Evolutionary conservation across 352 stramenopile genomes (phyloP), one percentile per base, ranked within the genome.

Genomic region (Pilasporangium apinafurcum): DNA sequence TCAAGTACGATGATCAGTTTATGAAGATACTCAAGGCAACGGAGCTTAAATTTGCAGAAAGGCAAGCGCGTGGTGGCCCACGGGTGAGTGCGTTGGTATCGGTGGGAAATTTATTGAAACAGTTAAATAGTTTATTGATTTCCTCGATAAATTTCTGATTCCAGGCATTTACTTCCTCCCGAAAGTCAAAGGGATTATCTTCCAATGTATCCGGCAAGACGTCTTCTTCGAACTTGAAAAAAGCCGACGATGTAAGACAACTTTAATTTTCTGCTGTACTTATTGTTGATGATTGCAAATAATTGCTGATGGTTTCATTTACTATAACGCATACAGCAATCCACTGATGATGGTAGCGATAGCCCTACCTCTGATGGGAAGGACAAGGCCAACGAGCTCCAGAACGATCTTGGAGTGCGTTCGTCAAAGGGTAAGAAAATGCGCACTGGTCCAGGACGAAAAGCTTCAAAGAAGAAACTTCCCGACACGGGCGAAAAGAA

Each of bases 1-100:
- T 95, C 37, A 45, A 55, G 44, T 95, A 83, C 59, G 81, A 92
- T 45, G 62, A 73, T 32, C 75, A 83, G 51, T 95, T 95, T 42
- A 58, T 56, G 37, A 88, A 83, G 53, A 68, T 94, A 43, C 69
- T 94, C 37, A 81, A 87, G 44, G 58, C 68, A 29, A 73, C 65
- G 3, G 82, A 94, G 48, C 48, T 82, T 29, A 86, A 83, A 44
- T 83, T 76, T 43, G 63, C 63, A 8, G 57, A 70, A 17, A 92
- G 87, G 41, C 61, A 80, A 44, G 41, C 51, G 39, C 73, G 72
- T 40, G 80, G 73, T 12, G 76, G 59, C 2, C 79, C 79, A 5
- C 65, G 79, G 12, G 65, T 79, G n/a, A n/a, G n/a, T n/a, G n/a
- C n/a, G n/a, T n/a, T n/a, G n/a, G n/a, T n/a, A n/a, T n/a, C n/a